These are phyloP conservation scores for Vaccinium macrocarpon DNA, from an alignment of 148 eudicot genomes.

Conservation along the genomic window DNA sequence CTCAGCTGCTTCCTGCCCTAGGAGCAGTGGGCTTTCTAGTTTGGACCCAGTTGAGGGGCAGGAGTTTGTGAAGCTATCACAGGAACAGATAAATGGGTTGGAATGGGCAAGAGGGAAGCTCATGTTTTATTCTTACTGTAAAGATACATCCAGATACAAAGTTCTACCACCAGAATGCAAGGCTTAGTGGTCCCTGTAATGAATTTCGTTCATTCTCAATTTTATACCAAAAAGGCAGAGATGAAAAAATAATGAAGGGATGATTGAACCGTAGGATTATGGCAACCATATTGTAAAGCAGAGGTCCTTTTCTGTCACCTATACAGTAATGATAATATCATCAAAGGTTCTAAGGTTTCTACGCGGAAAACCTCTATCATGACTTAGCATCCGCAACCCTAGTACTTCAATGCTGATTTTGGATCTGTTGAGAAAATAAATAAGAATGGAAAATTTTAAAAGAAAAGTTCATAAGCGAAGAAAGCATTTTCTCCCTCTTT, in stretches of 20 bases:
- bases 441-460: background rate
- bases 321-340: background rate
- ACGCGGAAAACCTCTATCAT: background rate
- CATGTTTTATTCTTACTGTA: constrained; percentile 85
- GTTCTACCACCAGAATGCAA: constrained; percentile 74
- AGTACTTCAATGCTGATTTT: background rate
- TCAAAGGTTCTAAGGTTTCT: background rate
- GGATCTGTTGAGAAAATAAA: background rate
- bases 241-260: background rate
- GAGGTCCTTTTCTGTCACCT: background rate
- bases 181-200: constrained; percentile 21
- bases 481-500: background rate
- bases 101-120: constrained; percentile 69
- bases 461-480: background rate
- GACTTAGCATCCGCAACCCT: background rate
- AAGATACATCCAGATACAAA: constrained; percentile 70
- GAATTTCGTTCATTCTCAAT: background rate
- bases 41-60: constrained; percentile 77
- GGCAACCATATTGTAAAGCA: background rate
- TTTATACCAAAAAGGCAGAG: background rate
- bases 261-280: background rate
- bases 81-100: constrained; percentile 59
- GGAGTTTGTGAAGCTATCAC: constrained; percentile 60
- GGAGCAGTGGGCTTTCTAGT: constrained; percentile 41
- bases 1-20: constrained; percentile 8